Evolutionary conservation across 2,329 filamentous ascomycete species (phyloP), one percentile per base, ranked within the genome.

Genomic region (Pseudohalonectria lignicola): DNA sequence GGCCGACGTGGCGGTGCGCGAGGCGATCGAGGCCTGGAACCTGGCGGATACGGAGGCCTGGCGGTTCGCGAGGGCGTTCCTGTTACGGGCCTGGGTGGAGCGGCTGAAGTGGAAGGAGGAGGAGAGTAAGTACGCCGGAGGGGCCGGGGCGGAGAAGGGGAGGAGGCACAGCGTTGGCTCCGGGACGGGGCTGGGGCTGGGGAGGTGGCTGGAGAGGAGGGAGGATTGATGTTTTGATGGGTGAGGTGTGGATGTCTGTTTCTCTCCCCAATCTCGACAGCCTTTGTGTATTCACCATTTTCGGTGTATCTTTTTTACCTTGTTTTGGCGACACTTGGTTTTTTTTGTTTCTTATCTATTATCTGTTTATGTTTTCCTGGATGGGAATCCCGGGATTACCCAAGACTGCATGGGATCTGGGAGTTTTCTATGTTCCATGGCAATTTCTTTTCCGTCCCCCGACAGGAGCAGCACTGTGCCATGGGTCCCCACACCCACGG

Each of bases 1-100:
- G 1, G 52, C 59, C 4, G 64, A 74, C 34, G 55, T 67, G 4
- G 57, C 59, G 35, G 45, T 75, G n/a, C 66, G 67, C 6, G 58
- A 65, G 17, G 74, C 71, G 5, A 60, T 76, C n/a, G 76, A 80
- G 53, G 71, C 74, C 10, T 80, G 76, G 76, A 79, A 76, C 52
- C 53, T 86, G 45, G 81, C 76, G 1, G 84, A 90, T 49, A 79
- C 78, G 1, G 83, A 90, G 57, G 76, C 77, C 1, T 90, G 83
- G 83, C 75, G 74, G 49, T 88, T 88, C 51, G 70, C 78, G 5
- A 64, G 78, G 28, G 82, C 83, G 0, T 86, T 73, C 45, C 61
- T 77, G 36, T 81, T 80, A 15, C 62, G 82, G 28, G 63, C 71
- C 31, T 60, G 67, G 19, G 64, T 80, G 33, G 82, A 86, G 63